These are phyloP conservation scores for Psilocybe subaeruginosa DNA, from an alignment of 768 basidiomycete species.

Conservation along the genomic window DNA sequence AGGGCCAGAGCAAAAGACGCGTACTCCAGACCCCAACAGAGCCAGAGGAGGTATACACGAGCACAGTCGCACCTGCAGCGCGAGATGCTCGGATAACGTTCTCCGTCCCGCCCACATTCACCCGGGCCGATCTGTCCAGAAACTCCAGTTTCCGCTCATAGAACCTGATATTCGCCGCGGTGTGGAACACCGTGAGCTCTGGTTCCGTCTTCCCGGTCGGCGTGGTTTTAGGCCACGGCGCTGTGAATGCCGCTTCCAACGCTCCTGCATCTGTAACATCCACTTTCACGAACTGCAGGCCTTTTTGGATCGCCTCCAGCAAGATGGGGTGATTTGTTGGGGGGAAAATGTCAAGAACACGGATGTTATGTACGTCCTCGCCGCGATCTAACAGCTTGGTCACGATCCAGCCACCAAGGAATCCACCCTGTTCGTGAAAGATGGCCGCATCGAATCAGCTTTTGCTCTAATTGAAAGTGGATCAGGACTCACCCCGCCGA, in stretches of 20 bases:
- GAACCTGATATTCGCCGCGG: constrained; percentile 78
- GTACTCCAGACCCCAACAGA: constrained; percentile 60
- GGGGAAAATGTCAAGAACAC: constrained; percentile 67
- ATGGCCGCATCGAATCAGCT: too few relatives aligned
- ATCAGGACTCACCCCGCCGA: constrained; percentile 63
- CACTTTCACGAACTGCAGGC: constrained; percentile 59
- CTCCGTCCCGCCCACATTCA: constrained; percentile 70
- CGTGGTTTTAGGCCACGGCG: constrained; percentile 56
- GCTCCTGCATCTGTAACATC: constrained; percentile 59
- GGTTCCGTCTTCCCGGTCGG: constrained; percentile 23
- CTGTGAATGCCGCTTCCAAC: constrained; percentile 62
- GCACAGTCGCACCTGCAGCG: constrained; percentile 52
- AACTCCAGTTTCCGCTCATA: constrained; percentile 63
- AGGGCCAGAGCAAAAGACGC: constrained; percentile 75
- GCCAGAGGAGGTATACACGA: constrained; percentile 78
- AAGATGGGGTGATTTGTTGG: constrained; percentile 57
- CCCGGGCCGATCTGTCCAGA: constrained; percentile 54
- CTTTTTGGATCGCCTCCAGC: constrained; percentile 48
- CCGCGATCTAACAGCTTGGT: constrained; percentile 69
- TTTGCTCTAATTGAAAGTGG: background rate
- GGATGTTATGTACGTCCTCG: constrained; percentile 65
- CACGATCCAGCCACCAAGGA: constrained; percentile 80
- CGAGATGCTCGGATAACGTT: constrained; percentile 67
- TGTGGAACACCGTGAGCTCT: constrained; percentile 72
- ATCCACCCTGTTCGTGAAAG: constrained; percentile 55